phyloP scores from a whole-genome alignment of 1,284 basidiomycete genomes.

The Ganoderma multipileum region DNA sequence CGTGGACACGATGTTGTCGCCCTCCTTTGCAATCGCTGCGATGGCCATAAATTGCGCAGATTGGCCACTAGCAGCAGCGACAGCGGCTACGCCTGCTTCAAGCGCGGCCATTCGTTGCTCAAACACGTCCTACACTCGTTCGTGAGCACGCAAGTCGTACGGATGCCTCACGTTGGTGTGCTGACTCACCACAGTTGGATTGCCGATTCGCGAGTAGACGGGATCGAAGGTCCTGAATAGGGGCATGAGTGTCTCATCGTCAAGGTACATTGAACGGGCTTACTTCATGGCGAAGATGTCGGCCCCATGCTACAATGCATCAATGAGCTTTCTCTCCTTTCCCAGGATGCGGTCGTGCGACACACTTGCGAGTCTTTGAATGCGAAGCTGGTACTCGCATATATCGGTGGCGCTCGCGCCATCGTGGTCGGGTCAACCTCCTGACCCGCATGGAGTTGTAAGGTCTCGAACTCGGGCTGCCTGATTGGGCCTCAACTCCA shows the following conservation, averaged over 20 bases:
- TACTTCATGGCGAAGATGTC: constrained; percentile 81
- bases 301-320: constrained; percentile 68
- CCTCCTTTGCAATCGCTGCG: constrained; percentile 64
- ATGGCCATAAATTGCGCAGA: constrained; percentile 85
- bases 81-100: constrained; percentile 82
- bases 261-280: constrained; percentile 17
- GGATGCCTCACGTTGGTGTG: not conserved
- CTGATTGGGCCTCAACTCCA: constrained; percentile 36
- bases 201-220: constrained; percentile 82
- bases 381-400: constrained; percentile 78
- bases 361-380: constrained; percentile 77
- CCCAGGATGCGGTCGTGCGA: not conserved
- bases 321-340: too few relatives aligned
- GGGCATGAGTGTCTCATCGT: not conserved
- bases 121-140: constrained; percentile 70
- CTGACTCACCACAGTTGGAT: constrained; percentile 77
- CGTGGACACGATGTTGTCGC: constrained; percentile 85
- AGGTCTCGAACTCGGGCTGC: constrained; percentile 80
- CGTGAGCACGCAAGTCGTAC: not conserved
- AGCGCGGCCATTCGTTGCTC: constrained; percentile 86
- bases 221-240: constrained; percentile 63
- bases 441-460: constrained; percentile 87
- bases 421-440: constrained; percentile 73
- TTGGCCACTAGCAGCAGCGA: constrained; percentile 83
- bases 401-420: constrained; percentile 85